Evolutionary conservation across 2,329 filamentous ascomycete genomes (phyloP), one percentile per base, ranked within the genome.

Genomic region (Stemphylium vesicarium): DNA sequence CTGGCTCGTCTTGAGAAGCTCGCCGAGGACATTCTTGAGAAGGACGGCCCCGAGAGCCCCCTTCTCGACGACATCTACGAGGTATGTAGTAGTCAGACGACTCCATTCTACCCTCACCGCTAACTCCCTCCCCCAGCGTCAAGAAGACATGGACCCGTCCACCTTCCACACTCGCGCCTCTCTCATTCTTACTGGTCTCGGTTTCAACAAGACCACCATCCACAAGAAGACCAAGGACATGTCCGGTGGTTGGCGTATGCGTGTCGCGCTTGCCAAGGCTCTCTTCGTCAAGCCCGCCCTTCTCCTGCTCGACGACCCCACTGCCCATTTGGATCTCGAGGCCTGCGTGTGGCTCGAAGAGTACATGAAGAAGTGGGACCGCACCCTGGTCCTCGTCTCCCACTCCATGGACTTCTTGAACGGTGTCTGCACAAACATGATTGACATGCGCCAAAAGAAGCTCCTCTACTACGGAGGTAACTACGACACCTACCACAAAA

Each of bases 141-240:
- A 98, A 86, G 95, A 99, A 81, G 89, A 88, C 79, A 97, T 99
- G 94, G 96, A 99, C 72, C 95, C 95, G 42, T 96, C 92, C 33
- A 99, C 96, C 47, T 99, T 99, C 81, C 83, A 92, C 74, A 96
- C 94, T 59, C 92, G 95, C 75, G 95, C 95, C 58, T 96, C 94
- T 51, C 88, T 97, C 65, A 99, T 99, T 76, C 80, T 99, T 69
- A 99, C 95, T 51, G 95, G 95, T 92, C 90, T 99, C 56, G 95
- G 95, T 65, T 99, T 99, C 87, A 96, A 99, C 88, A 98, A 98
- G 84, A 81, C 80, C 68, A 99, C 96, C 52, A 98, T 99, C 75
- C 83, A 96, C 79, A 99, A 99, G 87, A 97, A 96, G 88, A 99
- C 96, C 71, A 99, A 98, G 86, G 96, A 99, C 78, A 99, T 99